Base-by-base conservation (phyloP, 176 grass and related monocot species). In the Aegilops sharonensis region DNA sequence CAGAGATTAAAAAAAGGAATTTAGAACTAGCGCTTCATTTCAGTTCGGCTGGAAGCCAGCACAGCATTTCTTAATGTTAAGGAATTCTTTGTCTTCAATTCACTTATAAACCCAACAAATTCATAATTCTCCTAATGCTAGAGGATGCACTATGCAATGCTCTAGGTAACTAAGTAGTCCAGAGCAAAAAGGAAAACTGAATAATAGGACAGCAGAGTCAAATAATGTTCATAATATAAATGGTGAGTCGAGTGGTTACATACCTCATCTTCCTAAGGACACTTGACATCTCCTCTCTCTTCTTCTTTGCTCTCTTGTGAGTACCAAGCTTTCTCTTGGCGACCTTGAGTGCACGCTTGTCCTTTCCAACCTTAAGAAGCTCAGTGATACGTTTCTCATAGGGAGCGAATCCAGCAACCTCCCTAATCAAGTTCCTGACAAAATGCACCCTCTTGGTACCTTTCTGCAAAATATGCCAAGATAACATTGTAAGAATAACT, bases 361-460 rank as follows among this genome's bases (percentile, higher is more conserved):
- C 72, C 72, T 75, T 75, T 50, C 72, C 72, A 75, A 75, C 72
- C 72, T 75, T 75, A 29, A 75, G 72, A 75, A 75, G 72, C 72
- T 75, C 72, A 75, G 72, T 75, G 42, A 75, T 75, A 75, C 72
- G 72, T 18, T 75, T 75, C 72, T 75, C 72, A 50, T 75, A 75
- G 42, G 72, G 72, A 50, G 72, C 72, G 0, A 75, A 75, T 75
- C 72, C 72, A 75, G 72, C 72, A 75, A 75, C 72, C 24, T 75
- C 72, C 72, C 72, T 75, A 2, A 75, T 75, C 42, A 75, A 29
- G 42, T 75, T 75, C 72, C 72, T 29, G 72, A 75, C 72, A 50
- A 75, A 75, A 3, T 8, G 42, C 12, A 75, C 72, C 24, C 72
- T 75, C 72, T 75, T 75, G 17, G 72, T 75, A 9, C 72, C 72